phyloP scores from a whole-genome alignment of 495 filamentous ascomycete genomes.

The Acidomyces sp. region DNA sequence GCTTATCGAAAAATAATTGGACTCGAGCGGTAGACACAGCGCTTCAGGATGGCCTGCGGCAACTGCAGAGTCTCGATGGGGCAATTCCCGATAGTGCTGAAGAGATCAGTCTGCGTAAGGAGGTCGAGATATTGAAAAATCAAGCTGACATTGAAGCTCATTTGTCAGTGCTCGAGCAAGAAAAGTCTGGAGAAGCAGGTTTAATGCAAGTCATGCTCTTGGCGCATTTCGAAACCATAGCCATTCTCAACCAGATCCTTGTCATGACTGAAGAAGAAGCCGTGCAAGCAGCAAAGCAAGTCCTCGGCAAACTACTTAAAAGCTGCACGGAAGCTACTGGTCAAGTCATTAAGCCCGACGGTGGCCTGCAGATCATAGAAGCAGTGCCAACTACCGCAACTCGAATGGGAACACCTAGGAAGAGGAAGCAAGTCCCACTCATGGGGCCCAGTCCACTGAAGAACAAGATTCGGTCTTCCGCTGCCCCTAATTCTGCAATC shows the following conservation, averaged over 20 bases:
- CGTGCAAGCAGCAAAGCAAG: conserved; percentile 60
- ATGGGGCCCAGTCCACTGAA: conserved; percentile 29
- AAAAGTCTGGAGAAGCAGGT: conserved; percentile 64
- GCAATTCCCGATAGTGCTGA: conserved; percentile 50
- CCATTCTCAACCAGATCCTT: conserved; percentile 66
- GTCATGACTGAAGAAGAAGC: conserved; percentile 72
- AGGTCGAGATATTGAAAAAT: conserved; percentile 71
- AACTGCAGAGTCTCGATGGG: conserved; percentile 53
- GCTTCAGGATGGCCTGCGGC: conserved; percentile 67
- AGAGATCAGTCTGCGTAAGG: conserved; percentile 55
- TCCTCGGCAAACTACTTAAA: conserved; percentile 66
- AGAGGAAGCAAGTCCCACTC: conserved; percentile 45
- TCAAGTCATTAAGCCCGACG: conserved; percentile 84
- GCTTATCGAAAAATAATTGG: conserved; percentile 67
- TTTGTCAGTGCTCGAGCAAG: conserved; percentile 56
- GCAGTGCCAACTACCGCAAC: conserved; percentile 54
- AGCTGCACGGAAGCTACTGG: conserved; percentile 57
- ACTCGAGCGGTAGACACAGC: conserved; percentile 74
- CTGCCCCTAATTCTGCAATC: conserved; percentile 10
- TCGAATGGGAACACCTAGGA: conserved; percentile 58
- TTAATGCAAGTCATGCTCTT: conserved; percentile 69
- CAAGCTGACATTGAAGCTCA: conserved; percentile 74
- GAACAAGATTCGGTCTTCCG: conserved; percentile 10
- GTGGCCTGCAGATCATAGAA: conserved; percentile 48
- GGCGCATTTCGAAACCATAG: conserved; percentile 83